phyloP scores from a whole-genome alignment of 139 green algal genomes.

The Chlorella vulgaris region DNA sequence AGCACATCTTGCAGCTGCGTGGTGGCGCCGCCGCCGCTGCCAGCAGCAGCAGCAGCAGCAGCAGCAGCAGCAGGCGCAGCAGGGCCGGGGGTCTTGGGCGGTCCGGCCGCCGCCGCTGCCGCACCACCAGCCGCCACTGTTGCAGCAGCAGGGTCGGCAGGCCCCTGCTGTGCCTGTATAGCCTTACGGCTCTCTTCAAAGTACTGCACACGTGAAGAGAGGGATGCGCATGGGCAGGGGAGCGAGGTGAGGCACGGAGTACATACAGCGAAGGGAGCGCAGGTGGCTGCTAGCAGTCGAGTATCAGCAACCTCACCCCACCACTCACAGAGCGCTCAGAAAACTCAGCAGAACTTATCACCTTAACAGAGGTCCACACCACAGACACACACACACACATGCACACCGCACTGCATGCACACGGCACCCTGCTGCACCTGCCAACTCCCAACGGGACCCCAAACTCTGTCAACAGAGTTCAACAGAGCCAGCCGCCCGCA shows the following conservation, averaged over 20 bases:
- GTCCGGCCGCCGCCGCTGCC: background rate
- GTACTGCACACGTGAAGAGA: constrained; percentile 63
- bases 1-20: constrained; percentile 25
- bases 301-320: no score
- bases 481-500: background rate
- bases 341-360: no score
- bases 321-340: no score
- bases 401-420: no score
- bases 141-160: background rate
- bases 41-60: background rate
- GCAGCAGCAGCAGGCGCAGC: background rate
- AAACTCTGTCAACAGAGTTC: no score
- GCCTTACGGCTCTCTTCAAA: constrained; percentile 72
- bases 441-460: no score
- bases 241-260: background rate
- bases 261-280: no score
- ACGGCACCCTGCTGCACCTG: no score
- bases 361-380: no score
- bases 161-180: constrained; percentile 7
- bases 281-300: no score
- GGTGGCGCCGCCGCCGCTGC: background rate
- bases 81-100: background rate
- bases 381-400: no score
- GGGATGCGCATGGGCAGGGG: background rate
- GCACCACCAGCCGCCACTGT: background rate